Conservation (phyloP, 176 grass and related monocot genomes). For the Bromus sterilis region DNA sequence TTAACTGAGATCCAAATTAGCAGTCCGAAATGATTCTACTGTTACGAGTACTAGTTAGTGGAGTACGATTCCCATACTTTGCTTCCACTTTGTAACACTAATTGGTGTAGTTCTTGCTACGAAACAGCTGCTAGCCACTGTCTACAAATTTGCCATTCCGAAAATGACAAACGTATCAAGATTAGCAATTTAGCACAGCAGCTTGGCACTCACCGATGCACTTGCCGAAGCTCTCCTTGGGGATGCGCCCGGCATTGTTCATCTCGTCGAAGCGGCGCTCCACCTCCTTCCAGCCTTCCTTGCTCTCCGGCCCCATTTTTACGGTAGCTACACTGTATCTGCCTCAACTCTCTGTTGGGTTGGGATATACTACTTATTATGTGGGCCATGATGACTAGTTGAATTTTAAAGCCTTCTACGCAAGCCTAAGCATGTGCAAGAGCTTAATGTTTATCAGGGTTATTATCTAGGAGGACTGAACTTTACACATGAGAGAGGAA, state of each 20-base stretch:
- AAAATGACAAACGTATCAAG: not conserved
- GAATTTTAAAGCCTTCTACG: too few relatives aligned
- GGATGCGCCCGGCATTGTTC: conserved; percentile 35
- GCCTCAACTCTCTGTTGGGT: not conserved
- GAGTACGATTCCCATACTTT: not conserved
- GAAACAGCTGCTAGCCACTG: not conserved
- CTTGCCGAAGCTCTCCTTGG: conserved; percentile 82
- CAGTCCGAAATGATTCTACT: not conserved
- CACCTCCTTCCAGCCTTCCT: conserved; percentile 75
- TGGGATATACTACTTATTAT: too few relatives aligned
- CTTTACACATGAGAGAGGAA: too few relatives aligned
- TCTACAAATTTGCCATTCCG: too few relatives aligned
- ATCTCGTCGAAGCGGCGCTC: conserved; percentile 78
- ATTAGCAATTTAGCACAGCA: not conserved
- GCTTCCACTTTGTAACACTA: not conserved
- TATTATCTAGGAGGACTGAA: too few relatives aligned
- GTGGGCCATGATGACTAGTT: too few relatives aligned
- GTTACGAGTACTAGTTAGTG: not conserved
- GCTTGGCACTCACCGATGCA: conserved; percentile 67
- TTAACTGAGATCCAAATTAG: not conserved
- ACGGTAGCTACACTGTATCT: conserved; percentile 55
- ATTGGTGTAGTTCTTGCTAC: not conserved
- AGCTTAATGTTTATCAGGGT: too few relatives aligned
- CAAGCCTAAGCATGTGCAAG: too few relatives aligned
- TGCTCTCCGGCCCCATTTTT: conserved; percentile 47